These are phyloP conservation scores for Backusella westeae DNA, from an alignment of 192 early-diverging fungal species.

Conservation along the genomic window DNA sequence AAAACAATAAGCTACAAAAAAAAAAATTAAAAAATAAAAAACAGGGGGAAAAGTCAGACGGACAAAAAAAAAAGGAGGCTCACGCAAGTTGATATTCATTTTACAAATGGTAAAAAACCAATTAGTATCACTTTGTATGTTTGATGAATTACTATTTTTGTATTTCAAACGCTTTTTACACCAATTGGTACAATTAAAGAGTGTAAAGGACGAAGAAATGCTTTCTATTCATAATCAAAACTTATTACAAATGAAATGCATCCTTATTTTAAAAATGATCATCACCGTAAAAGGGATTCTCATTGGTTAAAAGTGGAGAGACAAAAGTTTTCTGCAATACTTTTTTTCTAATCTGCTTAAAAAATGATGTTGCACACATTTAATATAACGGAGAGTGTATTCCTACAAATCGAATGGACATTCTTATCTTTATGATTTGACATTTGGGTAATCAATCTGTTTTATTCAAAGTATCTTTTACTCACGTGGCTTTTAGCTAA, in stretches of 20 bases:
- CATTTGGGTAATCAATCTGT: background rate
- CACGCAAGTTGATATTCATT: background rate
- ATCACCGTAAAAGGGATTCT: background rate
- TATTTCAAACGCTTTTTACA: background rate
- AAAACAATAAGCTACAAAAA: background rate
- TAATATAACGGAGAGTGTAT: background rate
- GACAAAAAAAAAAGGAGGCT: background rate
- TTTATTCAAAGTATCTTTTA: background rate
- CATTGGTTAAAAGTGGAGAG: background rate
- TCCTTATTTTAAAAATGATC: background rate
- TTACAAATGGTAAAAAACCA: background rate
- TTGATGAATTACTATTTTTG: background rate
- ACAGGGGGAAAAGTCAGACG: slow-evolving; percentile 5
- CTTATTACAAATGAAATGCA: background rate
- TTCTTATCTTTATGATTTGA: background rate
- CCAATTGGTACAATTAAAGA: background rate
- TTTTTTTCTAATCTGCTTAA: background rate
- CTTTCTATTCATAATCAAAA: background rate
- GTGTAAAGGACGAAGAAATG: background rate
- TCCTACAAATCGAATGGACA: background rate
- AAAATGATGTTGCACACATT: background rate
- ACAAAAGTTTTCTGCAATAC: background rate
- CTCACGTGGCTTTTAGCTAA: background rate
- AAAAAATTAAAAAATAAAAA: background rate
- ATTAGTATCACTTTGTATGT: background rate